Base-by-base conservation (phyloP, 129 eudicot species). In the Scalesia atractyloides region DNA sequence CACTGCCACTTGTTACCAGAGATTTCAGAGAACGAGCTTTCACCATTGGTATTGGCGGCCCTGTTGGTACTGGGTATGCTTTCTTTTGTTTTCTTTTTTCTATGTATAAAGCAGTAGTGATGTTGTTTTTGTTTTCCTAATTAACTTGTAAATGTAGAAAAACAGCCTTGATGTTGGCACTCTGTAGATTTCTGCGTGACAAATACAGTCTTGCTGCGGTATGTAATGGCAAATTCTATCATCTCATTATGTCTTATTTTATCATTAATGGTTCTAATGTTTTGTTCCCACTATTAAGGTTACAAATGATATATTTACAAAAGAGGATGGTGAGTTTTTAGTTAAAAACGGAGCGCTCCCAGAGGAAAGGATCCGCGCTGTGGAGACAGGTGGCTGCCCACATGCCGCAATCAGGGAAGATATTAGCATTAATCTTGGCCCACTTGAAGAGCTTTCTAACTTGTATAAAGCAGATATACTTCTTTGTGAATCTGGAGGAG, bases 41-140 rank as follows among this genome's bases (percentile, higher is more conserved):
- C 69, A 93, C 98, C 24, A 76, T 93, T 74, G 98, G 98, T 59
- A 93, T 93, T 44, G 98, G 98, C 66, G 98, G 98, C 73, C 98
- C 98, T 68, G 98, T 93, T 72, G 98, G 98, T 54, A 93, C 98
- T 47, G 98, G 98, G 98, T 93, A 76, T n/a, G n/a, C n/a, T n/a
- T n/a, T n/a, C n/a, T n/a, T 37, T 9, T 37, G 7, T 5, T 37
- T 5, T 37, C 44, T 37, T 41, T 9, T 41, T 7, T 41, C 46
- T 9, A 41, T 7, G 46, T 7, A 41, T 41, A 9, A 26, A 30
- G 34, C 3, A 30, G 34, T 24, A 2, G 9, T 12, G 10, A 20
- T 57, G 1, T 57, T 57, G 37, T 57, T 58, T 58, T 58, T 58
- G 16, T 58, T 12, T 66, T 33, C n/a, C 43, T 73, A 59, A 60